A percentile compares a stretch with the other conserved stretches of the same genome.
These are phyloP conservation scores for Vitrella brassicaformis DNA, from an alignment of 73 alveolate genomes.

Conservation along the genomic window DNA sequence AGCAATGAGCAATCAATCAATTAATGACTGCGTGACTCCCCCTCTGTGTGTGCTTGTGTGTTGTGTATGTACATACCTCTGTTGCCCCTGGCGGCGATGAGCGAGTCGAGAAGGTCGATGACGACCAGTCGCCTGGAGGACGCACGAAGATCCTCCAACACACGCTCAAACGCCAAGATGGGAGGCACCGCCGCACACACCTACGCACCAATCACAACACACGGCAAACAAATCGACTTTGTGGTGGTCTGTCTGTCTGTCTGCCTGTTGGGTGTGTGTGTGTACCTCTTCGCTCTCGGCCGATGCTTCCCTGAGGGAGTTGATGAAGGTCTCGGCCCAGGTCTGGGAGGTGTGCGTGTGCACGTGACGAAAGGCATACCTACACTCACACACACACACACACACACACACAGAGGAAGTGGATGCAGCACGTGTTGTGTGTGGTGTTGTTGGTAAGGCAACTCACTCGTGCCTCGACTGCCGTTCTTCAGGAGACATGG, in stretches of 20 bases:
- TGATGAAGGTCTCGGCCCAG: neutral
- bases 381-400: neutral
- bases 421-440: neutral
- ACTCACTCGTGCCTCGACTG: slow-evolving; percentile 7
- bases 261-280: too few species aligned
- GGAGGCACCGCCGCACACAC: neutral
- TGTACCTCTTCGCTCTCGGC: neutral
- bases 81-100: neutral
- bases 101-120: neutral
- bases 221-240: too few species aligned
- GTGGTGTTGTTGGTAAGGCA: neutral
- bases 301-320: neutral
- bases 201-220: too few species aligned
- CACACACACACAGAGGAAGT: neutral
- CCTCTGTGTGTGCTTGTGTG: too few species aligned
- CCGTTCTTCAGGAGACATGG: slow-evolving; percentile 12
- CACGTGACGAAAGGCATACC: neutral
- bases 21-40: too few species aligned
- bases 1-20: too few species aligned
- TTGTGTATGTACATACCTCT: neutral
- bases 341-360: neutral
- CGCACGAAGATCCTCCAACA: neutral
- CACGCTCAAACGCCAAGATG: neutral
- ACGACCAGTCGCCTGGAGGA: neutral
- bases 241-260: neutral